phyloP scores from a whole-genome alignment of 2,329 filamentous ascomycete genomes.

The Pseudocercospora ulei region DNA sequence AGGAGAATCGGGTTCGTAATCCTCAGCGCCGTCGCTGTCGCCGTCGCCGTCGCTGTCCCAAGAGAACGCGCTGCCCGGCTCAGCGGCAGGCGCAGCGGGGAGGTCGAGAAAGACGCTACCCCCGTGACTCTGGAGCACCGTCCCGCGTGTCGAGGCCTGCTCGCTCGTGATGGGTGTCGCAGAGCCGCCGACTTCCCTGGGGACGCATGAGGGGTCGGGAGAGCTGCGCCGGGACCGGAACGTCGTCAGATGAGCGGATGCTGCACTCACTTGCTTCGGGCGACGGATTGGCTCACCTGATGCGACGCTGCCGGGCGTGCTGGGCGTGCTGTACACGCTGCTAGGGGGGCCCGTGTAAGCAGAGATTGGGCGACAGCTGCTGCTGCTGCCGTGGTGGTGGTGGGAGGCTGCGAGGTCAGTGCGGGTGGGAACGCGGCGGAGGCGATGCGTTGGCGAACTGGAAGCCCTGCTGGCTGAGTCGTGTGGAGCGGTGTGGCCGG shows the following conservation, averaged over 20 bases:
- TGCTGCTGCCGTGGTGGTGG: not conserved
- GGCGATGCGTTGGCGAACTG: not conserved
- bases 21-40: not conserved
- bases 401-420: not conserved
- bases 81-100: not conserved
- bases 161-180: not conserved
- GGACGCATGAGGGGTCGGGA: not conserved
- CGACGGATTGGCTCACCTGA: not conserved
- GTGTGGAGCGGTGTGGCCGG: not conserved
- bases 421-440: not conserved
- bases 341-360: too few relatives aligned
- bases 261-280: not conserved
- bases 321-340: slow-evolving; percentile 1
- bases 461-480: not conserved
- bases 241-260: not conserved
- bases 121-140: not conserved
- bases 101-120: slow-evolving; percentile 4
- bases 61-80: slow-evolving; percentile 8
- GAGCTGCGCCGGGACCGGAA: not conserved
- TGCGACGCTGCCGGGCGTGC: not conserved
- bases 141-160: not conserved
- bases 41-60: slow-evolving; percentile 4
- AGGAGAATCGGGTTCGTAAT: too few relatives aligned
- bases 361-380: not conserved
- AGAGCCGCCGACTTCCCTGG: not conserved